Evolutionary conservation across 805 yeast genomes (phyloP), one percentile per base, ranked within the genome.

Genomic region (Clavispora carvajalis): DNA sequence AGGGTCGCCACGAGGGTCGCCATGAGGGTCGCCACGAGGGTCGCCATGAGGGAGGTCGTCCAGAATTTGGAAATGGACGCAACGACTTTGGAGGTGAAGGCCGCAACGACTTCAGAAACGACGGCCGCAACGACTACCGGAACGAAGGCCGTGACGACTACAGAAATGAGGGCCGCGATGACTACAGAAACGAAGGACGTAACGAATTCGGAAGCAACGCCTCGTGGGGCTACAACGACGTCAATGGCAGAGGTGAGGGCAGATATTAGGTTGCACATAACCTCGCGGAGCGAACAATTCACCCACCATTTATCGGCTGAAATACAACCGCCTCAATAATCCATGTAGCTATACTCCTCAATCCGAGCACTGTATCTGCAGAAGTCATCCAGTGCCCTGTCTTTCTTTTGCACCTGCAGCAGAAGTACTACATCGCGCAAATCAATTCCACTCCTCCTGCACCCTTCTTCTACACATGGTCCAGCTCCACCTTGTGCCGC

Each of bases 191-290:
- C 30, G 16, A 26, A 16, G 44, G 44, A 9, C 39, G 40, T 22
- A 35, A 38, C 34, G 28, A 34, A 15, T 52, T 42, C 28, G 46
- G 41, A 26, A 43, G 24, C 22, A 36, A 43, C 15, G 16, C 15
- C 36, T 22, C 26, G 3, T 19, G 23, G 26, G 21, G 23, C 26
- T 13, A 19, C 36, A 21, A 21, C n/a, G 25, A 22, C 17, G 36
- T 8, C 12, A n/a, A 19, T 25, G n/a, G n/a, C 33, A 13, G 21
- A n/a, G 38, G 33, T 10, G 22, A 18, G 19, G 17, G 22, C 31
- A 13, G 34, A 17, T 24, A 25, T 28, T 28, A 18, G 12, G 24
- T 22, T 22, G 23, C 7, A 22, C 11, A n/a, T n/a, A n/a, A n/a
- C n/a, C n/a, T n/a, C n/a, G n/a, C n/a, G n/a, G n/a, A n/a, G n/a